Evolutionary conservation across 2,329 filamentous ascomycete species (phyloP), one percentile per base, ranked within the genome.

Genomic region (Fusarium miscanthi): DNA sequence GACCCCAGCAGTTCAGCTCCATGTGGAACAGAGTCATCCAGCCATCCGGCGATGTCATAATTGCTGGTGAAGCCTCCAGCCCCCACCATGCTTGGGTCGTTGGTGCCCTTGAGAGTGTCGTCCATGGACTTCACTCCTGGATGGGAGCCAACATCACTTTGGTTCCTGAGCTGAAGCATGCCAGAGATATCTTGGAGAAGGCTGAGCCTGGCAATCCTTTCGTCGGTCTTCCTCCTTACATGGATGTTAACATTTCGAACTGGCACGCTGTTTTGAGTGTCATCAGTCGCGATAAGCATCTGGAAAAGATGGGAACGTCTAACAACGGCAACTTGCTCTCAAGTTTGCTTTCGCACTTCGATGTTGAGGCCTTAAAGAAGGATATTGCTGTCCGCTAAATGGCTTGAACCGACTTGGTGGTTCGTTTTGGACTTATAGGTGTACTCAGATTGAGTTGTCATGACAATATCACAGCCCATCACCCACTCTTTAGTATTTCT

Each of bases 31-130:
- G 57, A 27, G 48, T 72, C 1, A 72, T 61, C n/a, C 54, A 60
- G 21, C 66, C 66, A 8, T 66, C 59, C 3, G 69, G 66, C 5
- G 63, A 72, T 25, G 45, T 72, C n/a, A 35, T 60, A 19, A 72
- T 72, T 5, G 59, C 58, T 0, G 63, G 69, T 11, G 66, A 72
- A 16, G 66, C 69, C 5, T 43, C 66, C 2, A 67, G 66, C 19
- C 59, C 61, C 1, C 61, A 61, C 14, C 56, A 64, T 30, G 56
- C 60, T 7, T 64, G 61, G 61, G 61, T 64, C 4, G 56, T 64
- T 9, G 61, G 61, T 6, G 61, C 61, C 21, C 61, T 64, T 14
- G 56, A 64, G 38, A 64, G 61, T 35, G 61, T 64, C 2, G 52
- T 64, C 1, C 56, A 64, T 45, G 45, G 45, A 1, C 61, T 64